Conservation (phyloP, 441 rosid species). For the Aquilaria agallochum region DNA sequence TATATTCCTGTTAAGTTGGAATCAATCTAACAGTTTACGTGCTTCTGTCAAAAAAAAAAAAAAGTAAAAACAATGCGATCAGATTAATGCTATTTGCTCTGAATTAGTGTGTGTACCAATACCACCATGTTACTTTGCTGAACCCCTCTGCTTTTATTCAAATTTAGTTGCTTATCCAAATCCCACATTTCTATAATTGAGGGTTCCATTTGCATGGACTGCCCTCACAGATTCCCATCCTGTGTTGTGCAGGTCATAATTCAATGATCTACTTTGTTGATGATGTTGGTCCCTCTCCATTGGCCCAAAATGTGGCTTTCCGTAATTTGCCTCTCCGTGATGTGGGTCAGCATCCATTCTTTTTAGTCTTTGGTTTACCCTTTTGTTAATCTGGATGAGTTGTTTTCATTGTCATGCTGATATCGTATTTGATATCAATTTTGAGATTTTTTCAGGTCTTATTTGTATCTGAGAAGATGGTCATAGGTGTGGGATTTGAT, state of each 20-base stretch:
- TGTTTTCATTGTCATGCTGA: constrained; percentile 7
- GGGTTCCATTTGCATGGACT: no score
- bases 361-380: constrained; percentile 24
- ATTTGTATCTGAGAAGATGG: constrained; percentile 89
- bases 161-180: no score
- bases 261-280: constrained; percentile 97
- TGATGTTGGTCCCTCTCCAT: constrained; percentile 96
- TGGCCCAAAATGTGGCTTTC: constrained; percentile 87
- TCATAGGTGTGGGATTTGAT: constrained; percentile 92
- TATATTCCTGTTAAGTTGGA: background rate
- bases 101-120: no score
- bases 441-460: constrained; percentile 49
- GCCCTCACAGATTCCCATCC: no score
- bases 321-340: constrained; percentile 99
- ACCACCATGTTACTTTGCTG: no score
- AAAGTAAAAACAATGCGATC: no score
- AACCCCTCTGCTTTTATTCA: no score
- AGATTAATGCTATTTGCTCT: no score
- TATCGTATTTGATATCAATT: constrained; percentile 10
- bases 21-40: background rate
- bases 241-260: constrained; percentile 68
- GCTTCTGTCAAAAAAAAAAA: background rate
- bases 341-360: constrained; percentile 99
- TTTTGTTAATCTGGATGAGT: constrained; percentile 18
- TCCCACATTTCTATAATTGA: no score